Base-by-base conservation (phyloP, 2,329 filamentous ascomycete genomes). In the Pseudopithomyces maydicus region DNA sequence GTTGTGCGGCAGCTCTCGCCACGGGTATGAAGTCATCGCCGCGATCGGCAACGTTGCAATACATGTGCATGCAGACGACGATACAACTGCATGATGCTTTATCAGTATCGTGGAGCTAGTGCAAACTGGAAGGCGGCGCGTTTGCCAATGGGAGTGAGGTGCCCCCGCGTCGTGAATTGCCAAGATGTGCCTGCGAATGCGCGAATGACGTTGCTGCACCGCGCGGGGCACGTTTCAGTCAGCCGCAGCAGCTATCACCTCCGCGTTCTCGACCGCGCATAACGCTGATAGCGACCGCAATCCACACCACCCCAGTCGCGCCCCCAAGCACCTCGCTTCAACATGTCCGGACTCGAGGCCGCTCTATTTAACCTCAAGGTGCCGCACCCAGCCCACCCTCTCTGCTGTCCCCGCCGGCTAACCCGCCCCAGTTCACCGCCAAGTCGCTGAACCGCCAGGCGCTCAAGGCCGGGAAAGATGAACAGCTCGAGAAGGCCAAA, bases 391-490 rank as follows among this genome's bases (percentile, higher is more conserved):
- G 42, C n/a, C 32, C 6, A 19, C 54, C 19, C 39, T 49, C 52
- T 48, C 36, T 38, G 32, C 35, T 35, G 22, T n/a, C n/a, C n/a
- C n/a, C n/a, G n/a, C 49, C 46, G 54, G 57, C 71, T 74, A 56
- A 77, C 66, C 29, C 35, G 36, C 44, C 38, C 32, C 65, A 85
- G 84, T 86, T 87, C 77, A 87, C 85, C 33, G 81, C 84, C 50
- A 87, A 87, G 73, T 84, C 85, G 75, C 81, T 88, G 53, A 86
- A 86, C 69, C 77, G 85, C 62, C 84, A 88, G 78, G 82, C 85
- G 17, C 81, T 82, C 47, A 87, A 86, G 72, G 84, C 85, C 26
- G 81, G 80, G 55, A 86, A 87, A 69, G 84, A 86, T 70, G 84
- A 87, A 68, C 82, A 81, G 62, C 75, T 81, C 1, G 85, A 88